Evolutionary conservation across 495 filamentous ascomycete species (phyloP), one percentile per base, ranked within the genome.

Genomic region (Podospora appendiculata): DNA sequence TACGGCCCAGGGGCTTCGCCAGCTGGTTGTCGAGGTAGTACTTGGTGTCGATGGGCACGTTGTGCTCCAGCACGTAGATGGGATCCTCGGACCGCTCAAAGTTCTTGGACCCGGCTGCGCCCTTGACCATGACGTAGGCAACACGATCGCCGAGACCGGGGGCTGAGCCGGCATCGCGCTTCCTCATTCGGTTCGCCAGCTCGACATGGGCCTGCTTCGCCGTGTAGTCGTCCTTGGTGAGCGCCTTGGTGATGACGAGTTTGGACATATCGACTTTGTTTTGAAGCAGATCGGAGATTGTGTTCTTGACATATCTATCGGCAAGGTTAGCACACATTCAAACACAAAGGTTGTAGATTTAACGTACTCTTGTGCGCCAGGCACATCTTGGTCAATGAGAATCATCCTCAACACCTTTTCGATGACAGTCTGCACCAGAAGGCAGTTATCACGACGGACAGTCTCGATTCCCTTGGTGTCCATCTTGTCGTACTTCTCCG

Each of bases 1-100:
- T 99, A 62, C 93, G 83, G 8, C 84, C 84, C 0, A 99, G 78
- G 0, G 93, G 93, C 62, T 96, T 96, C 7, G 93, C 85, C 6
- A 99, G 86, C 68, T 99, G 93, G 66, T 99, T 97, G 60, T 97
- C 94, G 7, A 99, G 85, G 66, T 99, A 99, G 74, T 99, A 99
- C 66, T 88, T 95, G 3, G 94, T 96, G 70, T 99, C 93, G 63
- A 99, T 93, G 12, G 93, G 94, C 43, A 99, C 79, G 58, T 96
- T 97, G 78, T 99, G 87, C 64, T 99, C 93, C 1, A 99, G 79
- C 8, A 99, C 93, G 70, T 82, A 99, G 59, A 97, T 87, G 1
- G 93, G 93, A 64, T 99, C 93, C 69, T 99, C 93, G 1, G 89
- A 92, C 48, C 87, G 85, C 64, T 99, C 93, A 72, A 93, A 97